phyloP scores from a whole-genome alignment of 108 stramenopile genomes.

The Schizochytrium sp. region DNA sequence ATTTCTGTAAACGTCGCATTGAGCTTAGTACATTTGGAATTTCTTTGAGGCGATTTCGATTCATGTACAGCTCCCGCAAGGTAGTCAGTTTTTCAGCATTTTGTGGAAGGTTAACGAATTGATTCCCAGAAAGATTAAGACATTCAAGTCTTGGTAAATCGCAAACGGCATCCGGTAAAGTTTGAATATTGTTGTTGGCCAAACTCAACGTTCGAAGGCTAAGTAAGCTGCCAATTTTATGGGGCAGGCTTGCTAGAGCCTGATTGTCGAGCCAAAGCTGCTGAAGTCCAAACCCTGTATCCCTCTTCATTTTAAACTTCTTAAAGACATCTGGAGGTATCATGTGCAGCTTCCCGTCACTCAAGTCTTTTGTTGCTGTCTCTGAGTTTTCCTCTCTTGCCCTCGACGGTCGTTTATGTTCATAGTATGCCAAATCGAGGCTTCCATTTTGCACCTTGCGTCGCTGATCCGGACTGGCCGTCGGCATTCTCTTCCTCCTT shows the following conservation, averaged over 20 bases:
- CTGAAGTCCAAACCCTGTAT: constrained; percentile 16
- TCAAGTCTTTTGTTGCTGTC: background rate
- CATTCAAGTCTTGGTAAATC: background rate
- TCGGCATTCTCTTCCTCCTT: no score
- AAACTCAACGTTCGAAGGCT: constrained; percentile 38
- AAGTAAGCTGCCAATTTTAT: constrained; percentile 10
- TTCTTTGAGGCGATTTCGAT: background rate
- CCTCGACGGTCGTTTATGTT: background rate
- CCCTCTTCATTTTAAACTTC: constrained; percentile 52
- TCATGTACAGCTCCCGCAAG: background rate
- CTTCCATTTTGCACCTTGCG: background rate
- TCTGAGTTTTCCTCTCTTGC: background rate
- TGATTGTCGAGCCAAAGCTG: constrained; percentile 32
- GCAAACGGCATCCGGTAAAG: background rate
- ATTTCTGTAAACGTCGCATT: background rate
- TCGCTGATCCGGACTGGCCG: background rate
- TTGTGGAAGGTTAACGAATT: background rate
- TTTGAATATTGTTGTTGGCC: background rate
- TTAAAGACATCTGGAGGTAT: constrained; percentile 37
- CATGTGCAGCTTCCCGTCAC: background rate
- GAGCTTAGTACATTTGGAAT: background rate
- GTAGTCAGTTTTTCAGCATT: background rate
- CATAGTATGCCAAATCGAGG: background rate
- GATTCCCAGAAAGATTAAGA: background rate
- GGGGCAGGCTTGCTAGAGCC: background rate